Conservation (phyloP, 139 green algal species). For the Desmodesmus armatus region DNA sequence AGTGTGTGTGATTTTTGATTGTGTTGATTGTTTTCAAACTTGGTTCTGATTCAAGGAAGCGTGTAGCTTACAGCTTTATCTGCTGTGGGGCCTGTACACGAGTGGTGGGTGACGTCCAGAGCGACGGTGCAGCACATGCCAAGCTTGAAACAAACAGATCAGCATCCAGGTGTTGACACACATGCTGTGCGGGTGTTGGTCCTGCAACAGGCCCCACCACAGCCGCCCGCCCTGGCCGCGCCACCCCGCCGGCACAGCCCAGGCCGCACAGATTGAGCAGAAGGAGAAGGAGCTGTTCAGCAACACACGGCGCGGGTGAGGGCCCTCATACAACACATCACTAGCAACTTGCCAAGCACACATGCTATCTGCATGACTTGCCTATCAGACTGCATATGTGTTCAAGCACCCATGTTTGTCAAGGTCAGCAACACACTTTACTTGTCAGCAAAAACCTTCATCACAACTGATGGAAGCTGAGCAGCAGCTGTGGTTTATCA, state of each 20-base stretch:
- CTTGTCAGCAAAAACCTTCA: neutral
- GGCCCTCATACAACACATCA: neutral
- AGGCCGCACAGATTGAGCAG: constrained; percentile 14
- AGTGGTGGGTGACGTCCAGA: no score
- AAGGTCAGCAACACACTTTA: neutral
- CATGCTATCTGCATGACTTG: neutral
- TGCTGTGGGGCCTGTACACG: neutral
- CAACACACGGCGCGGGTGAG: constrained; percentile 37
- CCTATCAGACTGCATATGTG: neutral
- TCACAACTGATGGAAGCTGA: neutral
- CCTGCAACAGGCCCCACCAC: constrained; percentile 1
- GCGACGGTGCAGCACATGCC: no score
- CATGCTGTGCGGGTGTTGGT: neutral
- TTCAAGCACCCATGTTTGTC: neutral
- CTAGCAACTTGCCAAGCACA: neutral
- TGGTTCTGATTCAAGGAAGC: neutral
- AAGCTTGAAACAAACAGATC: no score
- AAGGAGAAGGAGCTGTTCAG: constrained; percentile 34
- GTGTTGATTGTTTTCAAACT: neutral
- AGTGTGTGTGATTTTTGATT: neutral
- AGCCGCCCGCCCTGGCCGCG: constrained; percentile 9
- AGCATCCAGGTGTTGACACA: neutral
- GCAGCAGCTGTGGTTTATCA: neutral
- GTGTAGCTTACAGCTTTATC: neutral
- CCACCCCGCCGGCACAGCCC: neutral